Conservation (phyloP, 345 rosid species). For the Salix purpurea region DNA sequence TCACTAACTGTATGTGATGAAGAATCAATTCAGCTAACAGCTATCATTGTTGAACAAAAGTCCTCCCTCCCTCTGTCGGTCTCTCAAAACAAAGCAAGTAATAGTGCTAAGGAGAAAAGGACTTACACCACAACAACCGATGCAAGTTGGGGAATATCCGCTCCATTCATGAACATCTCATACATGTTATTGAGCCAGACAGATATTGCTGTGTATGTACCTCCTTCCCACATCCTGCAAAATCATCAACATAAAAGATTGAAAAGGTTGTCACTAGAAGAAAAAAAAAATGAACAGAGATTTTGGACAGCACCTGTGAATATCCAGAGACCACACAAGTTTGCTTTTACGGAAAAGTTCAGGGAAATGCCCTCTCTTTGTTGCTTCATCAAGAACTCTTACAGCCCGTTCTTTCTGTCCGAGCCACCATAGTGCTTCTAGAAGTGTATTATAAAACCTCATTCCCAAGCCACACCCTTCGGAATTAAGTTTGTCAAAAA, state of each 20-base stretch:
- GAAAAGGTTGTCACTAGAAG: constrained; percentile 14
- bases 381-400: constrained; percentile 75
- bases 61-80: background rate
- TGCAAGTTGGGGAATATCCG: constrained; percentile 80
- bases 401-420: constrained; percentile 87
- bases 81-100: background rate
- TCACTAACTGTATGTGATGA: background rate
- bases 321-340: constrained; percentile 80
- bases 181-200: constrained; percentile 70
- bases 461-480: constrained; percentile 88
- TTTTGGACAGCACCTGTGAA: constrained; percentile 59
- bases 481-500: constrained; percentile 74
- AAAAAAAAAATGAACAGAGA: background rate
- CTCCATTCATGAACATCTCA: constrained; percentile 47
- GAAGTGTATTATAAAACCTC: constrained; percentile 83
- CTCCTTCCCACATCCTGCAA: constrained; percentile 89
- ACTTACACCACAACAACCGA: constrained; percentile 79
- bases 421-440: constrained; percentile 96
- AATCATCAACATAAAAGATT: constrained; percentile 23
- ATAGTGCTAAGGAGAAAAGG: constrained; percentile 11
- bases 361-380: constrained; percentile 81
- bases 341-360: constrained; percentile 83
- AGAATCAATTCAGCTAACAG: background rate
- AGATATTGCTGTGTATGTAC: constrained; percentile 66
- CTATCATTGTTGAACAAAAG: background rate